Evolutionary conservation across 176 grass and related monocot species (phyloP), one percentile per base, ranked within the genome.

Genomic region (Saccharum spontaneum): DNA sequence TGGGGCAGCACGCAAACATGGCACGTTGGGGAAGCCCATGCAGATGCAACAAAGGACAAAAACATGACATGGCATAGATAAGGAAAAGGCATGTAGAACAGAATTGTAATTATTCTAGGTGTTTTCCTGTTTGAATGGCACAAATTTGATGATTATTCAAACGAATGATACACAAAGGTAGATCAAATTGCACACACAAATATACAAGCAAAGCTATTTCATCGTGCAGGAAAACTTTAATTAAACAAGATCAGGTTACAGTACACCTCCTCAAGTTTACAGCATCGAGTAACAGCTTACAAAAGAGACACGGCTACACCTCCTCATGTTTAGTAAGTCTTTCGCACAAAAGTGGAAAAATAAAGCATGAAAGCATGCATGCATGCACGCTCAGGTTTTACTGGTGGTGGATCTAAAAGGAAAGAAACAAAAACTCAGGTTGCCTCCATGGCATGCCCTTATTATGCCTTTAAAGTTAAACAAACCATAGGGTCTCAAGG

Each of bases 211-310:
- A 57, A 60, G 24, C 36, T 71, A 72, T 7, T 37, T n/a, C 44
- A 71, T 37, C 26, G 46, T 37, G 31, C 18, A 55, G 73, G 38
- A 83, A 87, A 82, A 40, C 48, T 68, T 73, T 28, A 28, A 28
- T 28, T 63, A 23, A 50, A 79, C 26, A 90, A 83, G 28, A 20
- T 79, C 55, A 67, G 37, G 62, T 61, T 36, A 87, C 79, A 87
- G 72, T 73, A 74, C 17, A 73, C 11, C 22, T 83, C 73, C 74
- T 79, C 81, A 79, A 67, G 57, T 86, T 79, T 77, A 86, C 71
- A 82, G 10, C 57, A 76, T 65, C 44, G 26, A 54, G 34, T 23
- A 59, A 30, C 31, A 75, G 71, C 37, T 78, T 30, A 77, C 11
- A 3, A 82, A 33, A 68, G 50, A 18, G 24, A 69, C 50, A 71